phyloP scores from a whole-genome alignment of 192 early-diverging fungal genomes.

The Coemansia sp. region DNA sequence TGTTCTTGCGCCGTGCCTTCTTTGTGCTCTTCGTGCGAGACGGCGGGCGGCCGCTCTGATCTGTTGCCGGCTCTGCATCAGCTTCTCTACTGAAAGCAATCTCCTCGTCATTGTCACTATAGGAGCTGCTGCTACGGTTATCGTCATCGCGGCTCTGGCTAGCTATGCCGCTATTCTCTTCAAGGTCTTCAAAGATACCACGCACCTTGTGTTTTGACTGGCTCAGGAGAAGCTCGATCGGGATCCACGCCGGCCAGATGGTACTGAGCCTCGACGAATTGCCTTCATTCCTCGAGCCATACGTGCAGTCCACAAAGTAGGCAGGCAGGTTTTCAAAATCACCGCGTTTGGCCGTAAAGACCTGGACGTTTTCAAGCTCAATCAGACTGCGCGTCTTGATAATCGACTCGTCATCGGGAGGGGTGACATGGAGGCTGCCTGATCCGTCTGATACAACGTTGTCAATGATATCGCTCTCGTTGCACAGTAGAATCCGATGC shows the following conservation, averaged over 20 bases:
- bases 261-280: slow-evolving; percentile 28
- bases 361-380: slow-evolving; percentile 54
- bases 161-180: neutral
- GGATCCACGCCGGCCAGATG: slow-evolving; percentile 58
- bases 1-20: slow-evolving; percentile 7
- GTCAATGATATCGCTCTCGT: slow-evolving; percentile 19
- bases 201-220: slow-evolving; percentile 33
- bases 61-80: neutral
- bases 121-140: neutral
- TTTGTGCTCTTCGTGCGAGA: neutral
- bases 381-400: slow-evolving; percentile 55
- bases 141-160: neutral
- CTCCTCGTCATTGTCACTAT: slow-evolving; percentile 3
- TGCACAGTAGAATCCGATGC: slow-evolving; percentile 46
- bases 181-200: slow-evolving; percentile 47
- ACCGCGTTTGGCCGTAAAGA: slow-evolving; percentile 48
- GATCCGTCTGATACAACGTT: neutral
- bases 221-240: slow-evolving; percentile 57
- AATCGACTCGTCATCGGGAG: slow-evolving; percentile 51
- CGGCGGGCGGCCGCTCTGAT: neutral
- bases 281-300: slow-evolving; percentile 34
- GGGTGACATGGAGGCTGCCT: slow-evolving; percentile 4
- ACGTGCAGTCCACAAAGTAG: slow-evolving; percentile 54
- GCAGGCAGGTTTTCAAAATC: slow-evolving; percentile 48
- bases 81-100: neutral